A percentile compares a stretch with the other conserved stretches of the same genome.
Evolutionary conservation across 2,329 filamentous ascomycete species (phyloP).

Genomic region (Ophiostoma sp.): DNA sequence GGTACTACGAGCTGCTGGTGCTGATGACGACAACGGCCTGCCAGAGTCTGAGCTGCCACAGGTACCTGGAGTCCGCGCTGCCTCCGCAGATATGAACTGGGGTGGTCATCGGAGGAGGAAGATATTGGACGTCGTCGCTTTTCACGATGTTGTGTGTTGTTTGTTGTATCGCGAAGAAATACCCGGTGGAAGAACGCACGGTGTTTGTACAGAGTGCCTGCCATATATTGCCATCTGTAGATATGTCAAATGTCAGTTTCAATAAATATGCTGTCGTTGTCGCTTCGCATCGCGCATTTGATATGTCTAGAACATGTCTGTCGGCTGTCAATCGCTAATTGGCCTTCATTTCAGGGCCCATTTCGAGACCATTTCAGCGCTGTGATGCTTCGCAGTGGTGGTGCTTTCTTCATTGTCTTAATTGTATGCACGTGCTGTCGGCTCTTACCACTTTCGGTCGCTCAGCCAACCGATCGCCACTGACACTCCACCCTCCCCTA

Average conservation of each 20-base stretch:
- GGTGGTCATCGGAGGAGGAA: not conserved
- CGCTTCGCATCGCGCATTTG: not conserved
- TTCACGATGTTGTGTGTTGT: not conserved
- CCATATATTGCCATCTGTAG: not conserved
- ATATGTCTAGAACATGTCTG: not conserved
- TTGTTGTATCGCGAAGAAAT: not conserved
- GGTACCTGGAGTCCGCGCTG: not conserved
- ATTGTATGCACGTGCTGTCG: not conserved
- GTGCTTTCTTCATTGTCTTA: not conserved
- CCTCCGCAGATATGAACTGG: slow-evolving; percentile 17
- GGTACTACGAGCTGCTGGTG: slow-evolving; percentile 4
- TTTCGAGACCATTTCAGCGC: not conserved
- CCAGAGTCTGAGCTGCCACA: not conserved
- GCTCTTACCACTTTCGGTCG: slow-evolving; percentile 11
- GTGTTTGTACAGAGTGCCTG: not conserved
- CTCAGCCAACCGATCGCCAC: slow-evolving; percentile 19
- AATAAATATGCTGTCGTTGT: not conserved
- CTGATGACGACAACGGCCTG: slow-evolving; percentile 1
- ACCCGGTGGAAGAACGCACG: not conserved
- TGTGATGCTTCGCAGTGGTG: not conserved
- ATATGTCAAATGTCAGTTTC: not conserved
- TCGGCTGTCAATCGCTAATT: not conserved
- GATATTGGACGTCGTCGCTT: not conserved
- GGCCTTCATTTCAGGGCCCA: not conserved
- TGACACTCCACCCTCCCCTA: not conserved